Evolutionary conservation across 2,329 filamentous ascomycete species (phyloP).

Genomic region (Pleurostoma richardsiae): DNA sequence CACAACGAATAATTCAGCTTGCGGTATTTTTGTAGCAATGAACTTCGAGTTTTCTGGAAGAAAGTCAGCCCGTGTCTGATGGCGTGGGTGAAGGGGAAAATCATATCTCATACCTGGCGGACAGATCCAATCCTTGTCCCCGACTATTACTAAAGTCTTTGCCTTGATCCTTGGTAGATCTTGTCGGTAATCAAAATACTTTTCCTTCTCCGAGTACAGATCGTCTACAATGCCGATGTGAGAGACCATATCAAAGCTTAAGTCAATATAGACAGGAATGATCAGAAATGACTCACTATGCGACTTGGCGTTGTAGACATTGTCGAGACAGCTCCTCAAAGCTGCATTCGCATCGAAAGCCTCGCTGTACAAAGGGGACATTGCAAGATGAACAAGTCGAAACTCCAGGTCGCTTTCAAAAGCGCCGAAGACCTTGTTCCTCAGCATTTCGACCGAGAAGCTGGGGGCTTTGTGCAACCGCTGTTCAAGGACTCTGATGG

Average conservation of each 20-base stretch:
- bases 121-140: constrained; percentile 33
- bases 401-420: constrained; percentile 32
- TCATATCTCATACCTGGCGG: constrained; percentile 19
- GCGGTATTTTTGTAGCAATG: constrained; percentile 19
- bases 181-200: constrained; percentile 30
- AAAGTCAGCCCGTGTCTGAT: not conserved
- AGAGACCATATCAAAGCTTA: not conserved
- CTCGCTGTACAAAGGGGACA: constrained; percentile 29
- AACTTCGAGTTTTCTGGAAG: constrained; percentile 21
- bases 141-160: constrained; percentile 28
- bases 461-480: constrained; percentile 25
- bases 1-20: constrained; percentile 20
- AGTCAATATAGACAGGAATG: not conserved
- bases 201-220: constrained; percentile 25
- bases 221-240: constrained; percentile 16
- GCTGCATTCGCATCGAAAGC: constrained; percentile 24
- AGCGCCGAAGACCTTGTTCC: constrained; percentile 28
- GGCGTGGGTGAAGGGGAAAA: not conserved
- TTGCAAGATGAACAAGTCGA: constrained; percentile 27
- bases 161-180: constrained; percentile 21
- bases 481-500: constrained; percentile 22
- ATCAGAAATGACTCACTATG: constrained; percentile 20
- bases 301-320: constrained; percentile 26
- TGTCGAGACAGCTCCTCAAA: constrained; percentile 19
- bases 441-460: constrained; percentile 28